These are phyloP conservation scores for Microsporum audouinii DNA, from an alignment of 2,329 filamentous ascomycete genomes.

Conservation along the genomic window DNA sequence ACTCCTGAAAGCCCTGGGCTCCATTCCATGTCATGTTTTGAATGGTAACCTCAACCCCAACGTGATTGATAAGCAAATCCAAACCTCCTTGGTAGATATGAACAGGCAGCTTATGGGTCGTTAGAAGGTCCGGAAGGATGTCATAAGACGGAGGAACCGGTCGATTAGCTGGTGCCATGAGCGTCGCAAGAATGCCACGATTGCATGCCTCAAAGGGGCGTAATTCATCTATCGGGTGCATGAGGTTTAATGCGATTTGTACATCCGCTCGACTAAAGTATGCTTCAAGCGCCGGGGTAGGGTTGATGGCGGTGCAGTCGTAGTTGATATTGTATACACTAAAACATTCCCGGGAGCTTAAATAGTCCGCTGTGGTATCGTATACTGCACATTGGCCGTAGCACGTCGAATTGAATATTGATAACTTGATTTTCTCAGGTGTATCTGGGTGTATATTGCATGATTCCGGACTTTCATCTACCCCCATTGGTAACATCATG, in stretches of 20 bases:
- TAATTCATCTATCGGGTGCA: slow-evolving; percentile 5
- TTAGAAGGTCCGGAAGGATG: slow-evolving; percentile 25
- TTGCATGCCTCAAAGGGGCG: slow-evolving; percentile 24
- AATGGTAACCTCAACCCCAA: slow-evolving; percentile 26
- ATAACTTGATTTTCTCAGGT: slow-evolving; percentile 17
- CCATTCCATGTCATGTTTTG: slow-evolving; percentile 35
- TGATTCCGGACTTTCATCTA: slow-evolving; percentile 10
- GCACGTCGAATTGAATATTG: slow-evolving; percentile 27
- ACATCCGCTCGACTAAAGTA: slow-evolving; percentile 28
- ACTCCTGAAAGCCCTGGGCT: slow-evolving; percentile 25
- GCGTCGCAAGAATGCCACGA: slow-evolving; percentile 19
- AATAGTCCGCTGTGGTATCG: slow-evolving; percentile 25
- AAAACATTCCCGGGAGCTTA: slow-evolving; percentile 21
- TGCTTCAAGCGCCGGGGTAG: slow-evolving; percentile 16
- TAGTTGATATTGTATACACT: slow-evolving; percentile 27
- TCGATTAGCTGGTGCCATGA: slow-evolving; percentile 16
- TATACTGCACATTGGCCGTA: slow-evolving; percentile 28
- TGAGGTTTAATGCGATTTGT: slow-evolving; percentile 24
- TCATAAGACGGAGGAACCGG: slow-evolving; percentile 24
- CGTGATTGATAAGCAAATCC: slow-evolving; percentile 31
- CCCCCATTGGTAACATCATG: background rate
- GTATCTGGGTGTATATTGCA: slow-evolving; percentile 21
- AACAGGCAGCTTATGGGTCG: slow-evolving; percentile 23
- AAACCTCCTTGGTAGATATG: slow-evolving; percentile 30
- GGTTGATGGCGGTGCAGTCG: slow-evolving; percentile 21